Evolutionary conservation across 2,329 filamentous ascomycete species (phyloP), one percentile per base, ranked within the genome.

Genomic region (Pseudocercospora fuligena): DNA sequence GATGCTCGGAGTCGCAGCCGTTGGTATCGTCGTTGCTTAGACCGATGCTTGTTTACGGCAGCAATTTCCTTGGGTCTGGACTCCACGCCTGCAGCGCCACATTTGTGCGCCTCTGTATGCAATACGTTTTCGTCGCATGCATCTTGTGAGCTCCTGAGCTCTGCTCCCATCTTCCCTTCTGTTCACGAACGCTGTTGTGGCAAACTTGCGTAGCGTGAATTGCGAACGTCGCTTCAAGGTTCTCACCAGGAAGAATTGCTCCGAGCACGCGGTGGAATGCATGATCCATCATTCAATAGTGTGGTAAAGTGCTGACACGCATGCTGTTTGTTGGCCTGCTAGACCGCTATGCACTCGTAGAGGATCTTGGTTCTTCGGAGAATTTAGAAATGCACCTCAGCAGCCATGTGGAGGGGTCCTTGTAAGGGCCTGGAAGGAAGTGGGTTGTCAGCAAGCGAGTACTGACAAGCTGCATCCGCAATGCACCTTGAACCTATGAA

Each of bases 291-390:
- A 6, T 31, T 29, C 27, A 14, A 11, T n/a, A n/a, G 25, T 19
- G 9, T 56, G 23, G 51, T 56, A 27, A 8, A 12, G 27, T 56
- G 51, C 51, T 56, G 51, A 56, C 51, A 19, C 33, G 51, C 51
- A 31, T 56, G 21, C 16, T 56, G 23, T 12, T 14, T 21, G 46
- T 27, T 25, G 49, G 49, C 27, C 16, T 19, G 16, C 36, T 40
- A 5, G 14, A 29, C 23, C 23, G 51, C 16, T 21, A 9, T 25
- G 51, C 51, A 19, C 16, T 56, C 25, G 27, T 19, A 19, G 21
- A 27, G 16, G 51, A 56, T 56, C 51, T 56, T 56, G 51, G 51
- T 19, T 31, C 25, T 29, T 56, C 51, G 51, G 27, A 29, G 27
- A 56, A 29, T n/a, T 54, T 14, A 40, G 8, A 40, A 14, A 25